phyloP scores from a whole-genome alignment of 306 rosid species.

The Ormosia emarginata region DNA sequence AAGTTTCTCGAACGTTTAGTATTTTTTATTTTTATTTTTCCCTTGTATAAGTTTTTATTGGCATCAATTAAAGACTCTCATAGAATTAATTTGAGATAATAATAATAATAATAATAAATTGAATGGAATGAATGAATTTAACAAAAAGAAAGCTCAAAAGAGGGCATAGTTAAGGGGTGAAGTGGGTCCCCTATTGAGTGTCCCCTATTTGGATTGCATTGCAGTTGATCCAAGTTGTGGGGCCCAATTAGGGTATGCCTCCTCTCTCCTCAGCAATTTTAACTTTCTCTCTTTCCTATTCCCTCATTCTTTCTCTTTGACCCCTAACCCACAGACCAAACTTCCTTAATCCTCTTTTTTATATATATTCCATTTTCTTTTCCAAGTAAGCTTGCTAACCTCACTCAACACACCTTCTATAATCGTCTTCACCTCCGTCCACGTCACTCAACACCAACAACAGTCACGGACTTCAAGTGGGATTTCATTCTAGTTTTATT shows the following conservation, averaged over 20 bases:
- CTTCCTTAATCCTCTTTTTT: neutral
- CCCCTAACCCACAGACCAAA: conserved; percentile 41
- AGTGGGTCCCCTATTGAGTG: conserved; percentile 35
- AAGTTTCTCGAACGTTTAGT: no score
- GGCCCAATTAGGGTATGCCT: conserved; percentile 32
- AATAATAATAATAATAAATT: neutral
- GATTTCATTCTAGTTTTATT: neutral
- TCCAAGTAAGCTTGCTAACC: neutral
- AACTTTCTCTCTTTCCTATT: neutral
- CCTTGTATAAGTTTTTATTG: neutral
- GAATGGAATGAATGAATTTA: neutral
- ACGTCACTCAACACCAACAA: neutral
- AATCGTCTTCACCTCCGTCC: neutral
- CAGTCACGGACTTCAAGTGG: conserved; percentile 24
- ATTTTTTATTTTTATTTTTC: no score
- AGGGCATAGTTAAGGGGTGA: neutral
- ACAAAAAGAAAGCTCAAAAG: neutral
- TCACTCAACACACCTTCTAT: neutral
- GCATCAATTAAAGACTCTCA: neutral
- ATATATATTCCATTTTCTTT: neutral
- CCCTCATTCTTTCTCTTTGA: neutral
- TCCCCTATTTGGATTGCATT: conserved; percentile 29
- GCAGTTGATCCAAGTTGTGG: conserved; percentile 17
- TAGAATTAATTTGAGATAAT: neutral
- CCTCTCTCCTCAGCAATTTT: conserved; percentile 35